Conservation (phyloP, 2,329 filamentous ascomycete genomes). For the Graphium sp. region DNA sequence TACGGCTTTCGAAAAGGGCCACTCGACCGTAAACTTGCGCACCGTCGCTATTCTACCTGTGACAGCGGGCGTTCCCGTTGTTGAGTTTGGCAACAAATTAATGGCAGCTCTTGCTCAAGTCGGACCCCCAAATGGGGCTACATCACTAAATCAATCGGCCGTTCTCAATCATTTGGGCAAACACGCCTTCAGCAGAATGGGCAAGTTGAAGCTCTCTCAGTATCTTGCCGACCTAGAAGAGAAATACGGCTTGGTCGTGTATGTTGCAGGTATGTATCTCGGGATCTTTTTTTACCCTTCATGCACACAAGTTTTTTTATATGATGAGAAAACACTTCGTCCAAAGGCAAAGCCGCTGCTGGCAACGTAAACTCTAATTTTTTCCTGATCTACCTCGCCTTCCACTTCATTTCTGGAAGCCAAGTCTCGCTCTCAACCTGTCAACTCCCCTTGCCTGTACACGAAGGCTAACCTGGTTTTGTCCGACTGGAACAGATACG, state of each 20-base stretch:
- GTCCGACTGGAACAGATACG: constrained; percentile 58
- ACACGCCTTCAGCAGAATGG: constrained; percentile 94
- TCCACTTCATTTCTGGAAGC: constrained; percentile 4
- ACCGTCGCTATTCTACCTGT: constrained; percentile 89
- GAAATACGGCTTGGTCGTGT: constrained; percentile 88
- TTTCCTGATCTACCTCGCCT: constrained; percentile 34
- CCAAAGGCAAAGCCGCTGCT: constrained; percentile 37
- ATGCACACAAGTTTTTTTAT: constrained; percentile 4
- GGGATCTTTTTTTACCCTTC: constrained; percentile 3
- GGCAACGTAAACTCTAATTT: constrained; percentile 49
- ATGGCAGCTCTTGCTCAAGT: constrained; percentile 82
- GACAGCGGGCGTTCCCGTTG: constrained; percentile 77
- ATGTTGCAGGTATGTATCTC: constrained; percentile 57
- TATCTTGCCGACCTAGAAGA: constrained; percentile 95
- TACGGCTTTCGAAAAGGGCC: constrained; percentile 34
- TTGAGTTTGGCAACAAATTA: constrained; percentile 83
- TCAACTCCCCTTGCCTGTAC: constrained; percentile 4
- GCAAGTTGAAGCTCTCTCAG: constrained; percentile 86
- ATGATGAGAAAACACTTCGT: constrained; percentile 35
- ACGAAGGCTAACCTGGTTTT: constrained; percentile 12
- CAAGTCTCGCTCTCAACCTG: constrained; percentile 4
- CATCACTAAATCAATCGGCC: constrained; percentile 79
- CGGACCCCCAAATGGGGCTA: constrained; percentile 76
- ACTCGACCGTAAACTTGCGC: constrained; percentile 79
- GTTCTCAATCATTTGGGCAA: constrained; percentile 90